Base-by-base conservation (phyloP, 768 basidiomycete genomes). In the Suillus variegatus region DNA sequence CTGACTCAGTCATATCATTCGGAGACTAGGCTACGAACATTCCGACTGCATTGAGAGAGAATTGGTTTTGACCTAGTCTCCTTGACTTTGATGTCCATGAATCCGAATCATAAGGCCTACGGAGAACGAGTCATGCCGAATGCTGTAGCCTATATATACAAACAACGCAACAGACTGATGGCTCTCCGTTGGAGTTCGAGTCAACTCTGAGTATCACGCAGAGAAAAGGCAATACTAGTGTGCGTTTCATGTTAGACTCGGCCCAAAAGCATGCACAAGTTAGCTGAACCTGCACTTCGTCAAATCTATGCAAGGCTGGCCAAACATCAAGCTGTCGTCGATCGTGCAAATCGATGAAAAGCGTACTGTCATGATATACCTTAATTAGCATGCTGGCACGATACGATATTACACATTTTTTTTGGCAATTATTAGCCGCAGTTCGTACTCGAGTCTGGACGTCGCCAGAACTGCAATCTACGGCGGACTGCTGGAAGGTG, bases 401-500 rank as follows among this genome's bases (percentile, higher is more conserved):
- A 32, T 54, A 25, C 13, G 28, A 28, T 25, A 58, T 0, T 41
- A 25, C 25, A 12, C 13, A 25, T 57, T 16, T 16, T 40, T 28
- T 40, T 5, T 3, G 22, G 16, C 9, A 20, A 10, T 41, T 41
- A 28, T 32, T 6, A 32, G 32, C 32, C 32, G 32, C 1, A 1
- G 6, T 60, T 28, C 13, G 25, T 1, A 13, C 25, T 43, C 57
- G 57, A 10, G 18, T 25, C 25, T 18, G 22, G 38, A 28, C 22
- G 58, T 43, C 67, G 68, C 81, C 81, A 80, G 62, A 78, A 78
- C 61, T 74, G 67, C 55, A 82, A 57, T 61, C 73, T 82, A 69
- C 73, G 80, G 71, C 76, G 78, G 65, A 75, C 79, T 71, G 67
- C 73, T 8, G 79, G 76, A 44, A 79, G 64, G 67, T 80, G 77